These are phyloP conservation scores for Pythium plurisporium DNA, from an alignment of 352 stramenopile genomes.

Conservation along the genomic window DNA sequence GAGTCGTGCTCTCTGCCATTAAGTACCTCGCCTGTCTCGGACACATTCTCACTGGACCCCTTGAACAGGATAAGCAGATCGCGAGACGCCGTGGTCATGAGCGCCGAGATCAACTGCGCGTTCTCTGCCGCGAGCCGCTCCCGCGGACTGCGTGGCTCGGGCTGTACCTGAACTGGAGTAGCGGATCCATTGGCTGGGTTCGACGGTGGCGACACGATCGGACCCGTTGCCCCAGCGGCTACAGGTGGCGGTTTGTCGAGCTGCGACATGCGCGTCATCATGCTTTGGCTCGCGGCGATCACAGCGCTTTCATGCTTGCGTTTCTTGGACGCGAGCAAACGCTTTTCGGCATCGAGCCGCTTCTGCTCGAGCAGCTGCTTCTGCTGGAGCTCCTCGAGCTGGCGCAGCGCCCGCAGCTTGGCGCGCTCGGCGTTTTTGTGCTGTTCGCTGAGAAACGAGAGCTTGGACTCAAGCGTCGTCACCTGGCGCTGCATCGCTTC, in stretches of 20 bases:
- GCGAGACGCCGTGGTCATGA: conserved; percentile 18
- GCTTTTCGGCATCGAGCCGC: conserved; percentile 57
- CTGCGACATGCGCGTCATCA: conserved; percentile 27
- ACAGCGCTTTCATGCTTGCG: conserved; percentile 52
- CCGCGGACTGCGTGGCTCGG: conserved; percentile 14
- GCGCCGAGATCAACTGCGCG: conserved; percentile 3
- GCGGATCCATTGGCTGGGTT: background rate
- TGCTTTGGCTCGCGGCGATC: conserved; percentile 47
- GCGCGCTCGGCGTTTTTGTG: conserved; percentile 55
- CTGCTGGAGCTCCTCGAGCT: conserved; percentile 58
- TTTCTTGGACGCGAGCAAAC: conserved; percentile 57
- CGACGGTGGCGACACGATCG: background rate
- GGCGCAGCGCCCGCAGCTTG: conserved; percentile 41
- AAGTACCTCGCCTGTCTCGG: background rate
- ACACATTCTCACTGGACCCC: conserved; percentile 15
- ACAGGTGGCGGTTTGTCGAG: conserved; percentile 9
- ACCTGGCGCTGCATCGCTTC: conserved; percentile 40
- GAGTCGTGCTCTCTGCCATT: background rate
- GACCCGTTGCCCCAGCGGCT: background rate
- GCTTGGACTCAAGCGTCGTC: conserved; percentile 47
- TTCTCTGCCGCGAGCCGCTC: conserved; percentile 30
- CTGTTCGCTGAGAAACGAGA: conserved; percentile 47
- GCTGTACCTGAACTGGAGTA: background rate
- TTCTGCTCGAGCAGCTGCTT: conserved; percentile 56
- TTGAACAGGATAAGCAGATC: conserved; percentile 29